Evolutionary conservation across 2,329 filamentous ascomycete species (phyloP), one percentile per base, ranked within the genome.

Genomic region (Cercospora canescens): DNA sequence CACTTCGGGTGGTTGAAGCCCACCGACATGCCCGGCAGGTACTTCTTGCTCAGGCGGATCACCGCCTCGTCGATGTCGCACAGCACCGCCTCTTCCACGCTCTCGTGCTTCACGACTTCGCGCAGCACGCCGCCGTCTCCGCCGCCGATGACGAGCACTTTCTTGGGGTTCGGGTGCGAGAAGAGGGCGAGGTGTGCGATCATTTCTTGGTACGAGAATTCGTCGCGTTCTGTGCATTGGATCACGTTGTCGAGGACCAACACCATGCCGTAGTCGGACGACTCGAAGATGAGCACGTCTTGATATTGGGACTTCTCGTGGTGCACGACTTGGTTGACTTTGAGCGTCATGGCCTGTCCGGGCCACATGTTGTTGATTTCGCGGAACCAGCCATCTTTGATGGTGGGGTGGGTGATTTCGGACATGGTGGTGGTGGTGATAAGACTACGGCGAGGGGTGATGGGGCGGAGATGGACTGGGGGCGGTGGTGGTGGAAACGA

Each of bases 11-110:
- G 93, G 69, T 78, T 86, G 85, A 96, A 97, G 76, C 94, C 93
- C 71, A 91, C 89, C 73, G 93, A 87, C 95, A 99, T 99, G 78
- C 88, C 88, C 67, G 94, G 94, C 60, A 99, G 91, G 86, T 93
- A 97, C 86, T 97, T 87, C 91, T 98, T 98, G 81, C 94, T 97
- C 77, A 99, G 90, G 76, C 95, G 93, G 83, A 97, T 96, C 81
- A 99, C 95, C 73, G 95, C 94, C 90, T 98, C 95, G 76, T 99
- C 95, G 80, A 99, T 99, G 83, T 99, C 95, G 85, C 94, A 98
- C 74, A 99, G 92, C 72, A 91, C 90, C 69, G 95, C 95, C 87
- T 97, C 91, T 87, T 99, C 92, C 71, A 99, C 92, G 76, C 90
- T 91, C 75, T 97, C 93, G 84, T 99, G 95, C 91, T 99, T 99